Evolutionary conservation across 768 basidiomycete species (phyloP).

Genomic region (Russula abietina): DNA sequence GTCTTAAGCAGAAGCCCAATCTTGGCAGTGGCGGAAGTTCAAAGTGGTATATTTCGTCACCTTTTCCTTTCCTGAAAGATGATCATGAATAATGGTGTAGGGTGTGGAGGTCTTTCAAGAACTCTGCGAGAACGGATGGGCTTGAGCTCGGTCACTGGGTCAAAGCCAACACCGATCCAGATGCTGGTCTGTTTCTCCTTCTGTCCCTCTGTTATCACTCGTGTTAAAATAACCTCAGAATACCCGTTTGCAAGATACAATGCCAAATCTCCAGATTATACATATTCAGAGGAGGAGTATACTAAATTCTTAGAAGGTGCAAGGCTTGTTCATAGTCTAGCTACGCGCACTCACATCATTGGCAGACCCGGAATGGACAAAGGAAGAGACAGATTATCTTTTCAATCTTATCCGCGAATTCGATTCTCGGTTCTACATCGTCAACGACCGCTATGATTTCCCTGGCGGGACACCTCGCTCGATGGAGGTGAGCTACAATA

Average conservation of each 20-base stretch:
- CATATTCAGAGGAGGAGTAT: constrained; percentile 87
- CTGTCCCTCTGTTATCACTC: not conserved
- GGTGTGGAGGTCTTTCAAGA: constrained; percentile 72
- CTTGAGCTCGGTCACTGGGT: constrained; percentile 82
- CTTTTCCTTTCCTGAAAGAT: not conserved
- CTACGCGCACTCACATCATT: not conserved
- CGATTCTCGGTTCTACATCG: constrained; percentile 84
- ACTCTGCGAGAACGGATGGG: constrained; percentile 59
- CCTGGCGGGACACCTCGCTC: constrained; percentile 46
- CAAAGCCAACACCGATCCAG: constrained; percentile 51
- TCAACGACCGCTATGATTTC: constrained; percentile 85
- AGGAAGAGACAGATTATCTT: constrained; percentile 91
- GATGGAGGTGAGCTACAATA: constrained; percentile 55
- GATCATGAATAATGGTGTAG: constrained; percentile 35
- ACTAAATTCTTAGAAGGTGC: constrained; percentile 67
- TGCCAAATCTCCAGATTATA: constrained; percentile 53
- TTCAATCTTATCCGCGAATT: constrained; percentile 75
- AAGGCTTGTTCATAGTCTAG: not conserved
- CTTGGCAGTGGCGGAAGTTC: constrained; percentile 54
- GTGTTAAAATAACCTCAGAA: constrained; percentile 37
- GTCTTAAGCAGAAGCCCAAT: constrained; percentile 82
- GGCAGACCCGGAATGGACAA: constrained; percentile 79
- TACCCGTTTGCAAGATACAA: constrained; percentile 85
- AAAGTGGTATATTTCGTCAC: constrained; percentile 53
- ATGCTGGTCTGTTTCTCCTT: constrained; percentile 42